These are phyloP conservation scores for Aspergillus egyptiacus DNA, from an alignment of 495 filamentous ascomycete genomes.

Conservation along the genomic window DNA sequence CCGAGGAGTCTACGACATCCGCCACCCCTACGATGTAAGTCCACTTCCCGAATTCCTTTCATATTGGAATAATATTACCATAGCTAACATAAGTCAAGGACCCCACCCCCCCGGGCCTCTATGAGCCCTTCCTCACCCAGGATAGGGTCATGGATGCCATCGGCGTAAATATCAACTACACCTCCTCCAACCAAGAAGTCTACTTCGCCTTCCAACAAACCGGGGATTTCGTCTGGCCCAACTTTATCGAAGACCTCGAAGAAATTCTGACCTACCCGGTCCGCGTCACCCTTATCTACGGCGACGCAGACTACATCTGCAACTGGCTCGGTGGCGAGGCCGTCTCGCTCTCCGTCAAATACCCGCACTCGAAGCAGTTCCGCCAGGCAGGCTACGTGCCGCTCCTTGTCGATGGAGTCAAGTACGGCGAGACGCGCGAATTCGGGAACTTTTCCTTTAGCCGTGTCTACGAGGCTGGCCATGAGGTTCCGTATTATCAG, in stretches of 20 bases:
- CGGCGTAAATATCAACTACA: conserved; percentile 63
- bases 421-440: conserved; percentile 48
- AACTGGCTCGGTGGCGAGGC: conserved; percentile 45
- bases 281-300: conserved; percentile 63
- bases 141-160: conserved; percentile 53
- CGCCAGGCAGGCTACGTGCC: conserved; percentile 41
- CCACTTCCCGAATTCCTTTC: conserved; percentile 7
- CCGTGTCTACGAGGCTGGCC: conserved; percentile 53
- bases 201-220: conserved; percentile 51
- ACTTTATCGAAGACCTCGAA: conserved; percentile 48
- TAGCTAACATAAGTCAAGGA: conserved; percentile 40
- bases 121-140: conserved; percentile 56
- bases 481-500: conserved; percentile 55
- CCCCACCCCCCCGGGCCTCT: conserved; percentile 57
- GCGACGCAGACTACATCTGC: conserved; percentile 53
- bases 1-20: conserved; percentile 60
- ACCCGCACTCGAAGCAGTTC: conserved; percentile 36
- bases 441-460: conserved; percentile 53
- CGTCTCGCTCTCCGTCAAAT: conserved; percentile 35
- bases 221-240: conserved; percentile 42
- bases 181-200: conserved; percentile 43
- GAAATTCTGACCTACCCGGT: conserved; percentile 49
- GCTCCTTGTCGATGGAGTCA: conserved; percentile 34
- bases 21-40: conserved; percentile 37
- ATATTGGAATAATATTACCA: too few relatives aligned